phyloP scores from a whole-genome alignment of 345 rosid genomes.

The Lumnitzera littorea region DNA sequence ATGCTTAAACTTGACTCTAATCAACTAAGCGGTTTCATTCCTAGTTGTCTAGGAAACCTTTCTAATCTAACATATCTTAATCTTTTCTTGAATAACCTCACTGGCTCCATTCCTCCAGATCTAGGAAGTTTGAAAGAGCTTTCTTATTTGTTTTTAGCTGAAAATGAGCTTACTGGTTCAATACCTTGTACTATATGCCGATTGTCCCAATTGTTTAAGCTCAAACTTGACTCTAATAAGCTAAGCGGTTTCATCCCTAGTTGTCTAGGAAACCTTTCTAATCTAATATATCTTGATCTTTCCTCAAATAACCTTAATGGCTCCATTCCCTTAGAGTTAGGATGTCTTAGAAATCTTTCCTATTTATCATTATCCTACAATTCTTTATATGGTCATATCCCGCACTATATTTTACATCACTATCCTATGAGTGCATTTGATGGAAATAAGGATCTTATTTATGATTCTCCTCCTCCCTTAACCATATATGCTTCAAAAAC shows the following conservation, averaged over 20 bases:
- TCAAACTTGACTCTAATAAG: neutral
- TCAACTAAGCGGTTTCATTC: neutral
- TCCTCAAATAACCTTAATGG: neutral
- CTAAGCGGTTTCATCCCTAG: conserved; percentile 3
- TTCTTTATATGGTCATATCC: no score
- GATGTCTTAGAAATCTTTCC: no score
- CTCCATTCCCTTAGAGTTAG: no score
- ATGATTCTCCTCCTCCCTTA: neutral
- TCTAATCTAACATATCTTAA: fast-evolving
- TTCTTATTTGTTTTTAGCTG: neutral
- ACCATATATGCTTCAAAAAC: no score
- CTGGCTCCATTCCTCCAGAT: neutral
- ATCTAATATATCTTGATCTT: neutral
- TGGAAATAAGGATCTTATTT: no score
- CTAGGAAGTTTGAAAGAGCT: neutral
- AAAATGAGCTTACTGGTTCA: neutral
- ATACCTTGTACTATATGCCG: conserved; percentile 2
- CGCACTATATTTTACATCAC: no score
- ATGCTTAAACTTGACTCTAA: neutral
- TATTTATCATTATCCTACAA: no score
- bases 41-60: neutral
- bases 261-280: neutral
- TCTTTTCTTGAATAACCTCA: neutral
- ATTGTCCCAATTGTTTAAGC: neutral
- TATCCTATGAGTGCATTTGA: fast-evolving